A percentile compares a stretch with the other conserved stretches of the same genome.
These are phyloP conservation scores for Cephaloascus albidus DNA, from an alignment of 805 yeast genomes.

Conservation along the genomic window DNA sequence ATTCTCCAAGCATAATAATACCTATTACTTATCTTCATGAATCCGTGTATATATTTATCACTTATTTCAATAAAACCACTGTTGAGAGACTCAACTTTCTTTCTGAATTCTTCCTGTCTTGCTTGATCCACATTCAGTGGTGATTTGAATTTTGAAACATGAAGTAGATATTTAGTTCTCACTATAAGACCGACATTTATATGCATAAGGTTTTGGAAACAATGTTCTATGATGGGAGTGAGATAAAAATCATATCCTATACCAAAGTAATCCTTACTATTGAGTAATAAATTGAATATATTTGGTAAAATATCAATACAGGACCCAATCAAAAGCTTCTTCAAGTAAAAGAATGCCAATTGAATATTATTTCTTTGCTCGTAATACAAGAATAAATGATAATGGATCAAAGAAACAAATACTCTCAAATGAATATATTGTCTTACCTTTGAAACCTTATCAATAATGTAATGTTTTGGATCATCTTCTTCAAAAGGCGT, in stretches of 20 bases:
- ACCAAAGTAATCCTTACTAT: conserved; percentile 28
- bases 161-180: conserved; percentile 13
- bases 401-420: conserved; percentile 6
- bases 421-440: not conserved
- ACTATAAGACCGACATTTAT: conserved; percentile 19
- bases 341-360: conserved; percentile 23
- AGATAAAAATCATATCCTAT: conserved; percentile 28
- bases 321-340: conserved; percentile 15
- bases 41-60: conserved; percentile 21
- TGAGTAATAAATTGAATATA: conserved; percentile 18
- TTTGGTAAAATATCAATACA: conserved; percentile 20
- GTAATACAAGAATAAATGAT: conserved; percentile 28
- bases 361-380: conserved; percentile 16
- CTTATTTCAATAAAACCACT: conserved; percentile 15
- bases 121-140: conserved; percentile 12
- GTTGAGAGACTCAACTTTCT: conserved; percentile 11
- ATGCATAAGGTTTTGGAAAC: conserved; percentile 22
- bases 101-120: conserved; percentile 7
- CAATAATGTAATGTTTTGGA: not conserved
- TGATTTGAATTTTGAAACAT: conserved; percentile 15
- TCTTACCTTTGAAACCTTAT: not conserved
- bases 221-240: conserved; percentile 24
- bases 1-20: conserved; percentile 31
- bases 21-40: conserved; percentile 24
- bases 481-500: not conserved